Base-by-base conservation (phyloP, 2,329 filamentous ascomycete genomes). In the Colletotrichum acutatum region DNA sequence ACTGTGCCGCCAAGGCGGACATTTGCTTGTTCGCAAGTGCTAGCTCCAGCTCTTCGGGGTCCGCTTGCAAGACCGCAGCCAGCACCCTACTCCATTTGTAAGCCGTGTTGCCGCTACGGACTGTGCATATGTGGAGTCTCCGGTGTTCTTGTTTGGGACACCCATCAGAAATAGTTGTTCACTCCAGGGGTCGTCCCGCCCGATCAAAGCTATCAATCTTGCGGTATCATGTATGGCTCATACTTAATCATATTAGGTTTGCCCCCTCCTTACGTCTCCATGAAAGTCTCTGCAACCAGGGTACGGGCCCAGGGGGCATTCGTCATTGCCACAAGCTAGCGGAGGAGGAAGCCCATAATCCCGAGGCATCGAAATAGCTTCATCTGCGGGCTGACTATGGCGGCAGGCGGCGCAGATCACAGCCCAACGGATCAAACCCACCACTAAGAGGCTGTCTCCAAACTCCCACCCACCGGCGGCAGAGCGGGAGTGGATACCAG, bases 31-130 rank as follows among this genome's bases (percentile, higher is more conserved):
- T 37, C 46, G 53, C 16, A 61, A 30, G 34, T 12, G 7, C n/a
- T 19, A 9, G 57, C 63, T 46, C 26, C 6, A 14, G n/a, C 57
- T 63, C 58, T 42, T 71, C 64, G 69, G 69, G 64, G 69, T 71
- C 69, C 69, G 69, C 53, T 59, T 63, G 37, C 65, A 72, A 72
- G 46, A 58, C 69, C 69, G 69, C 60, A 34, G 60, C 4, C 58
- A 63, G 37, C 14, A 49, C 14, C 52, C 37, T 37, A 11, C 49
- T 53, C 19, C 64, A 42, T 63, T 68, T 62, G 68, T 71, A 63
- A 71, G 46, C 64, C 57, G 14, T 37, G 32, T 32, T 68, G 34
- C 64, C 58, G 57, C 68, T 63, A 58, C 69, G 64, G 56, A 34
- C 58, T n/a, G 24, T 58, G 58, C 69, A 71, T 68, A 30, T 57